Evolutionary conservation across 495 filamentous ascomycete species (phyloP).

Genomic region (Staphylotrichum longicolle): DNA sequence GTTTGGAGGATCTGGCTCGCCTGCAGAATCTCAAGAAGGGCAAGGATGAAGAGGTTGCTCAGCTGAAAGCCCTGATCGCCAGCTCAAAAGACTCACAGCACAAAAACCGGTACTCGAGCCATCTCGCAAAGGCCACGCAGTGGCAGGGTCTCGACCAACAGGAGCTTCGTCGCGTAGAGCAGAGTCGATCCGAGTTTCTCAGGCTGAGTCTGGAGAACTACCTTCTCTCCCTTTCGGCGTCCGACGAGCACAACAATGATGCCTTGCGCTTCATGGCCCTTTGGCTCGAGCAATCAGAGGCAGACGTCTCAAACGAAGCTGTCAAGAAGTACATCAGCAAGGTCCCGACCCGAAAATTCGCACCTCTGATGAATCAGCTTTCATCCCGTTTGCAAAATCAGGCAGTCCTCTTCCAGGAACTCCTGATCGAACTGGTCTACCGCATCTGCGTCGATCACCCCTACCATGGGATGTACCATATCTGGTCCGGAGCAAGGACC

Average conservation of each 20-base stretch:
- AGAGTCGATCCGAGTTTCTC: constrained; percentile 75
- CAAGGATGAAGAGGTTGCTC: constrained; percentile 72
- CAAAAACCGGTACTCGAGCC: constrained; percentile 38
- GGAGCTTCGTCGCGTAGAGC: constrained; percentile 74
- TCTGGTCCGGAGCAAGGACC: constrained; percentile 74
- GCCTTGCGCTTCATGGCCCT: constrained; percentile 91
- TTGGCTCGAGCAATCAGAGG: constrained; percentile 81
- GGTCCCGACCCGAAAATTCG: constrained; percentile 90
- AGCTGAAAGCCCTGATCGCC: constrained; percentile 57
- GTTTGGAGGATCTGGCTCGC: constrained; percentile 79
- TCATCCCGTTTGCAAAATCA: constrained; percentile 81
- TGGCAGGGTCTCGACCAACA: constrained; percentile 88
- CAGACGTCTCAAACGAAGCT: constrained; percentile 68
- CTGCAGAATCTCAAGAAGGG: constrained; percentile 74
- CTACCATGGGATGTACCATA: constrained; percentile 94
- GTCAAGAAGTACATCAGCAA: constrained; percentile 64
- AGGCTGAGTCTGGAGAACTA: constrained; percentile 92
- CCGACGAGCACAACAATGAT: constrained; percentile 84
- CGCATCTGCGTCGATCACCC: constrained; percentile 89
- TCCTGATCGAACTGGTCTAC: constrained; percentile 68
- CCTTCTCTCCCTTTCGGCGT: constrained; percentile 75
- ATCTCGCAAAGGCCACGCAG: constrained; percentile 64
- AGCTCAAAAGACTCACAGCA: constrained; percentile 39
- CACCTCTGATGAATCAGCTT: constrained; percentile 89
- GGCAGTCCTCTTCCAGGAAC: constrained; percentile 64